A percentile compares a stretch with the other conserved stretches of the same genome.
Conservation (phyloP, 192 early-diverging fungal genomes). For the Coemansia sp. region DNA sequence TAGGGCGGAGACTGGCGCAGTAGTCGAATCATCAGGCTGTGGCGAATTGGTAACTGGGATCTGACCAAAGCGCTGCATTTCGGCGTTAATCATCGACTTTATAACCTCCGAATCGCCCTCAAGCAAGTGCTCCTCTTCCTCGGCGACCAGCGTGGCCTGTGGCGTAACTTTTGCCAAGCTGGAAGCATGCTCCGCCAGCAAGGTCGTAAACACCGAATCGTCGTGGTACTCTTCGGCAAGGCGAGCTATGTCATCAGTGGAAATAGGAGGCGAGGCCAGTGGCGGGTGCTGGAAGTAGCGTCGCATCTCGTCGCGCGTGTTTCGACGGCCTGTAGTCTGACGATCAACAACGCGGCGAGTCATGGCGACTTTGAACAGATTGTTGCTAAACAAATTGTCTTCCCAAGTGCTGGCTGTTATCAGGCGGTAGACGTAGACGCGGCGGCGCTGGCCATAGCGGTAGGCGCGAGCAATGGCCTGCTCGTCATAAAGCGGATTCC, state of each 20-base stretch:
- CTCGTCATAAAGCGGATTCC: slow-evolving; percentile 81
- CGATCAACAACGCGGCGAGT: slow-evolving; percentile 69
- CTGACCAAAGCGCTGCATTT: slow-evolving; percentile 38
- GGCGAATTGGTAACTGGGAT: not conserved
- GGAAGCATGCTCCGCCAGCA: slow-evolving; percentile 16
- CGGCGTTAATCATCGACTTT: slow-evolving; percentile 10
- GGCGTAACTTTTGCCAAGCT: slow-evolving; percentile 24
- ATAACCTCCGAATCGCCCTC: slow-evolving; percentile 17
- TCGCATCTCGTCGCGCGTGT: slow-evolving; percentile 57
- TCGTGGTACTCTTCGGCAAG: slow-evolving; percentile 25
- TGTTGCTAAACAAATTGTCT: slow-evolving; percentile 65
- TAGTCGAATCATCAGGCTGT: not conserved
- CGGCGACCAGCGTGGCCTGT: slow-evolving; percentile 43
- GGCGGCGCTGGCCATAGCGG: slow-evolving; percentile 72
- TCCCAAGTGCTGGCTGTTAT: slow-evolving; percentile 66
- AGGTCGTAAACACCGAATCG: slow-evolving; percentile 28
- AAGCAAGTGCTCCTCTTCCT: slow-evolving; percentile 36
- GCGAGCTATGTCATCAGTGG: not conserved
- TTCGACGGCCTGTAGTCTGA: slow-evolving; percentile 57
- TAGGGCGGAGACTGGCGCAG: not conserved
- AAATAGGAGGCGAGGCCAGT: not conserved
- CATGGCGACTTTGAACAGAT: slow-evolving; percentile 75
- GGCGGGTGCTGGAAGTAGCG: slow-evolving; percentile 60
- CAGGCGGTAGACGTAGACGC: slow-evolving; percentile 72
- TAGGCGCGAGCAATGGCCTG: slow-evolving; percentile 76